A percentile compares a stretch with the other conserved stretches of the same genome.
Conservation (phyloP, 1,139 yeast genomes). For the Yamadazyma jaroonii region DNA sequence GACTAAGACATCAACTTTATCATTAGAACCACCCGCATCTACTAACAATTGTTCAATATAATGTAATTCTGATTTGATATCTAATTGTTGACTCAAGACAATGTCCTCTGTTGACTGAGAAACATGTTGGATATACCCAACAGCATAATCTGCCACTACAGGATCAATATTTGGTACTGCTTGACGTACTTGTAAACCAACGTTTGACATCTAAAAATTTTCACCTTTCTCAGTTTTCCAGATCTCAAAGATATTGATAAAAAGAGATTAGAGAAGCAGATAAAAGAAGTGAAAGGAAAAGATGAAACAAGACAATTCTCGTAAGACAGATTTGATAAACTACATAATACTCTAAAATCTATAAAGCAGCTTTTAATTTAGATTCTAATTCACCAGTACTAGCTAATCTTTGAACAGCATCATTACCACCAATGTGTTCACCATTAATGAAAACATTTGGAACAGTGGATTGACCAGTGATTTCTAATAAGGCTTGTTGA, state of each 20-base stretch:
- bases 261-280: neutral
- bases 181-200: conserved; percentile 74
- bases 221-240: neutral
- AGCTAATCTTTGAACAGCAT: conserved; percentile 69
- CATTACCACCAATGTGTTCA: conserved; percentile 92
- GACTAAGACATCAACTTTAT: conserved; percentile 51
- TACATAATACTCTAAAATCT: conserved; percentile 7
- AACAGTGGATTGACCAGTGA: conserved; percentile 90
- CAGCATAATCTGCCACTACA: conserved; percentile 88
- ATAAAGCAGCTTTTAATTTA: conserved; percentile 41
- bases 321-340: too few species aligned
- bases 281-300: neutral
- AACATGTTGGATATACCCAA: conserved; percentile 82
- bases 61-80: conserved; percentile 61
- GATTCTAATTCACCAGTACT: conserved; percentile 30
- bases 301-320: neutral
- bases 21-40: conserved; percentile 77
- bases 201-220: conserved; percentile 40
- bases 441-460: conserved; percentile 91
- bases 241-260: neutral
- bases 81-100: conserved; percentile 70
- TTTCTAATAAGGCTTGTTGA: conserved; percentile 71
- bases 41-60: conserved; percentile 63
- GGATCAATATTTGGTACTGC: conserved; percentile 87
- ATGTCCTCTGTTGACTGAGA: conserved; percentile 75